Evolutionary conservation across 208 protist species (phyloP).

Genomic region (Ichthyophonus hoferi): DNA sequence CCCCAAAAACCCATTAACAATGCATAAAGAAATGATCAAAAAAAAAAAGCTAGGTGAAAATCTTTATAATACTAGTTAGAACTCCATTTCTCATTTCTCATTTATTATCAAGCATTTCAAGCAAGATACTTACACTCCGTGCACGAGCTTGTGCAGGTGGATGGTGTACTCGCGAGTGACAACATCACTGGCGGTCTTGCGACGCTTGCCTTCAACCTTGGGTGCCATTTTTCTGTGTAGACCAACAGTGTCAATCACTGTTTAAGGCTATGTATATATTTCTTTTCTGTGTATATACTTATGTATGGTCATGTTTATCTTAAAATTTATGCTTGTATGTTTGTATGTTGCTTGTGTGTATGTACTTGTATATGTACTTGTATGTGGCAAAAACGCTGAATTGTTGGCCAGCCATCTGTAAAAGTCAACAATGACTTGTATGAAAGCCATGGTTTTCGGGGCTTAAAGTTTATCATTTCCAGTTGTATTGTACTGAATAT

Average conservation of each 20-base stretch:
- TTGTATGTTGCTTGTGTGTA: too few relatives aligned
- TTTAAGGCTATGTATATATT: neutral
- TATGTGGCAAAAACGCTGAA: neutral
- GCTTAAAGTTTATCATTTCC: too few relatives aligned
- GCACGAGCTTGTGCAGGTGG: constrained; percentile 90
- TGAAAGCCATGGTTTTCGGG: too few relatives aligned
- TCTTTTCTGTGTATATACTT: neutral
- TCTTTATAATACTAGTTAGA: too few relatives aligned
- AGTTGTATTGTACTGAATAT: too few relatives aligned
- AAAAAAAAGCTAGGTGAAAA: too few relatives aligned
- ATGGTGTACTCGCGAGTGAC: constrained; percentile 91
- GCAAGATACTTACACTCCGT: constrained; percentile 64
- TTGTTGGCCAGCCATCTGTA: neutral
- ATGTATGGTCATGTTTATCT: too few relatives aligned
- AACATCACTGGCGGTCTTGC: constrained; percentile 58
- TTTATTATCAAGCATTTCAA: too few relatives aligned
- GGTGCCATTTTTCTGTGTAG: constrained; percentile 26
- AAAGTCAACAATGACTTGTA: too few relatives aligned
- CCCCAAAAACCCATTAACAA: too few relatives aligned
- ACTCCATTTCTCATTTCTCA: too few relatives aligned
- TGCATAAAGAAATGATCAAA: too few relatives aligned
- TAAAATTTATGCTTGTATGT: neutral
- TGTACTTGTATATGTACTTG: neutral
- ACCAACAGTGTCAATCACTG: neutral
- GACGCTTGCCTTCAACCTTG: constrained; percentile 43